Evolutionary conservation across 768 basidiomycete species (phyloP).

Genomic region (Lactarius evosmus): DNA sequence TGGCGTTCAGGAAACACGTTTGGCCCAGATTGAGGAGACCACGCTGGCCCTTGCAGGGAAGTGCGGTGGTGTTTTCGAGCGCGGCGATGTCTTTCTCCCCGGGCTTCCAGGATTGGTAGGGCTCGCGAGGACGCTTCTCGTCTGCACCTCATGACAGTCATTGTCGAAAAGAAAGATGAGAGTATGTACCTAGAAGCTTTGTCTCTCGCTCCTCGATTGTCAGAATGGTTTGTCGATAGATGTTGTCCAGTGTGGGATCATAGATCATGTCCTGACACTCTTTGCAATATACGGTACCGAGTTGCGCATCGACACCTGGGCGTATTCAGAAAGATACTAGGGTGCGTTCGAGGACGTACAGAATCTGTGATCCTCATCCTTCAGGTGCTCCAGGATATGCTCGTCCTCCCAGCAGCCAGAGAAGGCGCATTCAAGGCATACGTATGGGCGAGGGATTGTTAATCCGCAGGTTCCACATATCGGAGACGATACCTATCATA

Average conservation of each 20-base stretch:
- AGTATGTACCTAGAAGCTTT: constrained; percentile 51
- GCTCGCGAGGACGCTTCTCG: constrained; percentile 42
- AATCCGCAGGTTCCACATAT: constrained; percentile 58
- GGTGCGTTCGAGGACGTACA: constrained; percentile 45
- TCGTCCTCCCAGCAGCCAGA: constrained; percentile 65
- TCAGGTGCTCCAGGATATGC: constrained; percentile 59
- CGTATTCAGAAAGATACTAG: background rate
- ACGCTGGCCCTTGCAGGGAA: constrained; percentile 81
- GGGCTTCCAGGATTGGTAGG: constrained; percentile 51
- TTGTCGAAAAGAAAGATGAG: constrained; percentile 26
- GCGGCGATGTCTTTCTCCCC: constrained; percentile 40
- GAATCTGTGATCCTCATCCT: constrained; percentile 55
- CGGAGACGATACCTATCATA: constrained; percentile 52
- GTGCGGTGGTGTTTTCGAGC: constrained; percentile 47
- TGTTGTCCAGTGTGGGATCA: constrained; percentile 48
- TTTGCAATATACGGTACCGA: constrained; percentile 72
- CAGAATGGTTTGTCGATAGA: constrained; percentile 45
- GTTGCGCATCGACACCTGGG: constrained; percentile 68
- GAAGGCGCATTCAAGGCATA: constrained; percentile 68
- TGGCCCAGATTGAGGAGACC: constrained; percentile 87
- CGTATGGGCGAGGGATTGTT: constrained; percentile 60
- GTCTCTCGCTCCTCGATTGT: constrained; percentile 59
- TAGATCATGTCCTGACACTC: constrained; percentile 76
- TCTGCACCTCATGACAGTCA: constrained; percentile 23
- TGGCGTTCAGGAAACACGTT: constrained; percentile 92